Evolutionary conservation across 2,329 filamentous ascomycete genomes (phyloP), one percentile per base, ranked within the genome.

Genomic region (Microthyrium microscopicum): DNA sequence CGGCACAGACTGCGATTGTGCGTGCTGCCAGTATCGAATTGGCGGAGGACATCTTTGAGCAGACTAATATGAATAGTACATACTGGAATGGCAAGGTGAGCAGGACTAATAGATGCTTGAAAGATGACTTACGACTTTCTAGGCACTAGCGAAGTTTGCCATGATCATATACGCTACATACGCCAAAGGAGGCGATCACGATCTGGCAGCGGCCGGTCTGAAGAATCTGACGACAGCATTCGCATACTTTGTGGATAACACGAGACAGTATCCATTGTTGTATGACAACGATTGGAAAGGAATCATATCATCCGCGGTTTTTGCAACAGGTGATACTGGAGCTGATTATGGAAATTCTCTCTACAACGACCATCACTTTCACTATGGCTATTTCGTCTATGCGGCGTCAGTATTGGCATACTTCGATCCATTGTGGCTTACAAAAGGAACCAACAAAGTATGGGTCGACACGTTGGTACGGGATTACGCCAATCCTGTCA

Each of bases 341-440:
- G 66, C 64, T 0, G 89, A 95, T 50, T 95, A 93, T 56, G 89
- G 89, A 41, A 94, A 94, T 52, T 81, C 76, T 1, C 77, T 73
- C 48, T 87, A 85, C 60, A 87, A 72, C 38, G 67, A 72, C 41
- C 68, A 73, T 43, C 70, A 73, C 44, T 71, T 73, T 49, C 69
- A 74, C 46, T 72, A 66, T 38, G 83, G 81, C 21, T 94, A 95
- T 50, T 89, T 91, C 53, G 77, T 95, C 40, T 78, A 89, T 36
- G 65, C 84, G 0, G 84, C 82, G 1, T 79, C 87, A 1, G 68
- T 89, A 5, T 82, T 95, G 36, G 87, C 70, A 1, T 68, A 78
- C 33, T 61, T 94, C 4, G 82, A 93, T 42, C 70, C 75, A 1
- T 55, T 50, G 3, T 95, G 85, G 85, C 55, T 87, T 26, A 33